Conservation (phyloP, 31 red algal genomes). For the Porphyra umbilicalis region DNA sequence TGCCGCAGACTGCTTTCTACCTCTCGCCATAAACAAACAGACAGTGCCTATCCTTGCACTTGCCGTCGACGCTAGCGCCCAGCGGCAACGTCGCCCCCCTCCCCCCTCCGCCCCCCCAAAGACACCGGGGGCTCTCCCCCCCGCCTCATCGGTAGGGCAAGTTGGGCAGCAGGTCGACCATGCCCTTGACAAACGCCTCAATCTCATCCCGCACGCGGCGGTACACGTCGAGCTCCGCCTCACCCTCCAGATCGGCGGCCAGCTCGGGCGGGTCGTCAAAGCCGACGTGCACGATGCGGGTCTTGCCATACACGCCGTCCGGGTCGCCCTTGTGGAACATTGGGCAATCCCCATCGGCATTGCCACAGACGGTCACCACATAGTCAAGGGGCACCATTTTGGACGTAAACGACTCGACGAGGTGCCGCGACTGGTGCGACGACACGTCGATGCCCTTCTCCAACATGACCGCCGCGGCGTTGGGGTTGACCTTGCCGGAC, state of each 20-base stretch:
- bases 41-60: too few relatives aligned
- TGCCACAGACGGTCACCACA: constrained; percentile 22
- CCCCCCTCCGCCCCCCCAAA: background rate
- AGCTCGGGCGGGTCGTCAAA: constrained; percentile 21
- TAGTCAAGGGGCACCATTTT: constrained; percentile 4
- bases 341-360: constrained; percentile 12
- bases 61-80: too few relatives aligned
- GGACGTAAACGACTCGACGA: background rate
- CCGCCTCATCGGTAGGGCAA: background rate
- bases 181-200: constrained; percentile 13
- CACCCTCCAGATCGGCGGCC: background rate
- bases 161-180: background rate
- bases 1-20: too few relatives aligned
- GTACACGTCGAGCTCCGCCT: constrained; percentile 11
- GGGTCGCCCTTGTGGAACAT: constrained; percentile 1
- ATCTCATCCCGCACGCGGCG: constrained; percentile 15
- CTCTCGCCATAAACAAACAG: too few relatives aligned
- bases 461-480: constrained; percentile 10
- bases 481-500: background rate
- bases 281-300: constrained; percentile 14
- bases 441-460: constrained; percentile 16
- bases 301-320: background rate
- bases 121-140: background rate
- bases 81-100: too few relatives aligned
- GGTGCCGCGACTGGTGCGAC: constrained; percentile 2